These are phyloP conservation scores for Pythium pectinolyticum DNA, from an alignment of 352 stramenopile species.

Conservation along the genomic window DNA sequence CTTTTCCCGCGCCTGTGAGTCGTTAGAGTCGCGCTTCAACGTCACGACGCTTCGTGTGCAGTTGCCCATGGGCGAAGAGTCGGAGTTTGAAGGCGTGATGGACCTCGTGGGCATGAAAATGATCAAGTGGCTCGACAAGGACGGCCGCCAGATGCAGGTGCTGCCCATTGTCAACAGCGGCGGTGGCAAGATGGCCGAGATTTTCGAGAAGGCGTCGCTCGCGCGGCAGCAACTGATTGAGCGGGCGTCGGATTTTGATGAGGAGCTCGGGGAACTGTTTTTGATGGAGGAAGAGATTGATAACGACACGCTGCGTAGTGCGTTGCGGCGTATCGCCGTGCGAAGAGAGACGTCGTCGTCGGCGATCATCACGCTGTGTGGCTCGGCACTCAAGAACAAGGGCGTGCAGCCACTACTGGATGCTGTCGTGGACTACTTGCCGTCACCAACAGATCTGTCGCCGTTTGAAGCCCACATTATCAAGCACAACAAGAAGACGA, in stretches of 20 bases:
- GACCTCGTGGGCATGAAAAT: constrained; percentile 72
- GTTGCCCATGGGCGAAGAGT: constrained; percentile 62
- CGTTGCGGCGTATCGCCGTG: constrained; percentile 67
- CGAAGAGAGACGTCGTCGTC: constrained; percentile 40
- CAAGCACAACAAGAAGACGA: constrained; percentile 42
- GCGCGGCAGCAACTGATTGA: constrained; percentile 67
- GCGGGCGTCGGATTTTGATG: constrained; percentile 64
- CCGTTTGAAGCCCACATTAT: constrained; percentile 61
- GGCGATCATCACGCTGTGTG: constrained; percentile 57
- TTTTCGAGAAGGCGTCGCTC: constrained; percentile 41
- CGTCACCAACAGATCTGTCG: constrained; percentile 90
- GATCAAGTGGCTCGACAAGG: constrained; percentile 61
- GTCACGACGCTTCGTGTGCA: constrained; percentile 66
- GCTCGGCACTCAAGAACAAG: constrained; percentile 82
- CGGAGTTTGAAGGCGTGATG: constrained; percentile 62
- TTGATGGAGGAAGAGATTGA: constrained; percentile 68
- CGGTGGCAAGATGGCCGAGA: constrained; percentile 47
- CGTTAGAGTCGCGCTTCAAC: constrained; percentile 56
- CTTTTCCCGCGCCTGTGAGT: constrained; percentile 89
- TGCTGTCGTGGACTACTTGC: constrained; percentile 97
- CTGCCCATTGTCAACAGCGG: constrained; percentile 47
- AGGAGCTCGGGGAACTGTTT: constrained; percentile 72
- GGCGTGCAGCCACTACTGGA: constrained; percentile 97
- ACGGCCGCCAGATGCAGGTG: constrained; percentile 52
- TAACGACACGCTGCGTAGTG: constrained; percentile 44